phyloP scores from a whole-genome alignment of 495 filamentous ascomycete genomes.

The Choiromyces venosus region DNA sequence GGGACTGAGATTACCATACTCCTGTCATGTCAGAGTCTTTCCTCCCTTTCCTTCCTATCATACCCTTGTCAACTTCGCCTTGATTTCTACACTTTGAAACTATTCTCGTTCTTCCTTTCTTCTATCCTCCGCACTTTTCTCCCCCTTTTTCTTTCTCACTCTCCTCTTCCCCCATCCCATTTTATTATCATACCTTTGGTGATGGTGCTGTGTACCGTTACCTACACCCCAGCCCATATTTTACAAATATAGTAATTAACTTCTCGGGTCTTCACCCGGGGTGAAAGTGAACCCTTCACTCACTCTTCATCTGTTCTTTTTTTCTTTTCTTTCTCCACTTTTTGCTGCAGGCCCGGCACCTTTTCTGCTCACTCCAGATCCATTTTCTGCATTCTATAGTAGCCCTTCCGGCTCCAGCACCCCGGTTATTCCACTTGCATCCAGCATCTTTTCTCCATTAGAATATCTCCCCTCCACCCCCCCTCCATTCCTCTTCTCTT shows the following conservation, averaged over 20 bases:
- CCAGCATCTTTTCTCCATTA: neutral
- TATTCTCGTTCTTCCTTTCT: neutral
- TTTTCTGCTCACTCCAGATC: neutral
- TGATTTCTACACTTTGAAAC: neutral
- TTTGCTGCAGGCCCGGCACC: neutral
- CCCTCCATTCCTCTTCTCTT: neutral
- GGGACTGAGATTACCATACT: neutral
- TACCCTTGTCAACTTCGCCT: neutral
- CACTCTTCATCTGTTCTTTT: neutral
- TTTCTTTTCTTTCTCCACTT: neutral
- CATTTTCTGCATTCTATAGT: neutral
- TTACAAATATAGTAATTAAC: neutral
- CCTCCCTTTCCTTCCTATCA: no score
- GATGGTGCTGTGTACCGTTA: neutral
- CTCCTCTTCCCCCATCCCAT: constrained; percentile 14
- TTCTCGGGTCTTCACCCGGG: neutral
- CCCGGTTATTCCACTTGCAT: neutral
- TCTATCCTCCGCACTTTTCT: constrained; percentile 11
- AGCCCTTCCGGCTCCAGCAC: neutral
- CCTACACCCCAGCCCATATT: neutral
- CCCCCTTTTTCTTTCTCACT: constrained; percentile 4
- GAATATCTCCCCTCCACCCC: neutral
- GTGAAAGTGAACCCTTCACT: neutral
- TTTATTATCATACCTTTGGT: neutral
- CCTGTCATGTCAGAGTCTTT: neutral